A percentile compares a stretch with the other conserved stretches of the same genome.
These are phyloP conservation scores for Aspergillus funiculosus DNA, from an alignment of 495 filamentous ascomycete species.

Conservation along the genomic window DNA sequence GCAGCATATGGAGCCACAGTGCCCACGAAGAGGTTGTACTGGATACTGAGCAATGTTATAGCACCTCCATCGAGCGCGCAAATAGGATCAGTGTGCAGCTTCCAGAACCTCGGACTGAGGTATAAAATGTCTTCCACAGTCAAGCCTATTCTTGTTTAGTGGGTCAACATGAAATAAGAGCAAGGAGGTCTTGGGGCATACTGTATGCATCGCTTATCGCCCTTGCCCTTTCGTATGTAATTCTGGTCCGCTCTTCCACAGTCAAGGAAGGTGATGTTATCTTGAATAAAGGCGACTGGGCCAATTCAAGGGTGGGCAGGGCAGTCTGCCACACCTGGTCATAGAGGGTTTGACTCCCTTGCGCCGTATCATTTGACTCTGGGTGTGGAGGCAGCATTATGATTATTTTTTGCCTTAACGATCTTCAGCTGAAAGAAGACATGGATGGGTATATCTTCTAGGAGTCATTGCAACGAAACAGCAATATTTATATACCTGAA, in stretches of 20 bases:
- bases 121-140: slow-evolving; percentile 7
- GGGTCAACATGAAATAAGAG: not conserved
- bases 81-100: slow-evolving; percentile 17
- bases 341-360: not conserved
- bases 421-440: too few species aligned
- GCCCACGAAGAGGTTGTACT: slow-evolving; percentile 34
- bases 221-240: slow-evolving; percentile 21
- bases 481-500: too few species aligned
- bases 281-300: slow-evolving; percentile 19
- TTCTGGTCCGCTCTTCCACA: slow-evolving; percentile 10
- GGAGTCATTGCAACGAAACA: too few species aligned
- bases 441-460: too few species aligned
- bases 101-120: slow-evolving; percentile 16
- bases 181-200: not conserved
- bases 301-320: slow-evolving; percentile 13
- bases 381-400: not conserved
- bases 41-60: slow-evolving; percentile 26
- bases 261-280: slow-evolving; percentile 6
- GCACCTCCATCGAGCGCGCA: slow-evolving; percentile 15
- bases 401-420: too few species aligned
- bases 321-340: slow-evolving; percentile 1
- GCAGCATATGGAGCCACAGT: slow-evolving; percentile 29
- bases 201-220: slow-evolving; percentile 16
- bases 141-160: slow-evolving; percentile 1
- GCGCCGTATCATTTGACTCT: not conserved